phyloP scores from a whole-genome alignment of 805 yeast species.

The Saccharomycopsis fermentans region DNA sequence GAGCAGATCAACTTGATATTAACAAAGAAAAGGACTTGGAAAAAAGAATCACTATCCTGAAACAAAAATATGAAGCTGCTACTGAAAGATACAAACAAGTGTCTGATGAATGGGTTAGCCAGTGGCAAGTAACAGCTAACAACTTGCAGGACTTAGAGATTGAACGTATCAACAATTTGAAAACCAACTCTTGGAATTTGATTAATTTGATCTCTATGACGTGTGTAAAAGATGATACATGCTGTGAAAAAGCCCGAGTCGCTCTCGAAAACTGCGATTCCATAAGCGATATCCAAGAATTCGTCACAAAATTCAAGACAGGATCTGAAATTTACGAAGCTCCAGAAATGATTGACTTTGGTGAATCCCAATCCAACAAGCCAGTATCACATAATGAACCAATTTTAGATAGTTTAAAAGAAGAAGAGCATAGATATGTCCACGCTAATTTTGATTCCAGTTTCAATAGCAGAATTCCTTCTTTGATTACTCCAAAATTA shows the following conservation, averaged over 20 bases:
- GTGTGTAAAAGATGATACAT: conserved; percentile 70
- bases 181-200: conserved; percentile 67
- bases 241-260: conserved; percentile 61
- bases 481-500: background rate
- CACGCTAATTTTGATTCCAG: conserved; percentile 16
- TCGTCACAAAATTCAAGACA: conserved; percentile 51
- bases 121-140: conserved; percentile 59
- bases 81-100: conserved; percentile 44
- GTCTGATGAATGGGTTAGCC: conserved; percentile 54
- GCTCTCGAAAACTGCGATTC: conserved; percentile 62
- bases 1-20: conserved; percentile 28
- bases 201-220: conserved; percentile 64
- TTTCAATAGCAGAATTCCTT: conserved; percentile 11
- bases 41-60: conserved; percentile 30
- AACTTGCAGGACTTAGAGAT: conserved; percentile 60
- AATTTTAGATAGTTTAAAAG: background rate
- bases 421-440: background rate
- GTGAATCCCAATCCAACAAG: conserved; percentile 19
- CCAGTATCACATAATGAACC: background rate
- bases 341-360: conserved; percentile 54
- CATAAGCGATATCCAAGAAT: conserved; percentile 41
- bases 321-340: conserved; percentile 51
- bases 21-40: conserved; percentile 41
- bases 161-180: conserved; percentile 59
- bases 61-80: conserved; percentile 48